Conservation (phyloP, 208 protist species). For the Wallacemonas sp. region DNA sequence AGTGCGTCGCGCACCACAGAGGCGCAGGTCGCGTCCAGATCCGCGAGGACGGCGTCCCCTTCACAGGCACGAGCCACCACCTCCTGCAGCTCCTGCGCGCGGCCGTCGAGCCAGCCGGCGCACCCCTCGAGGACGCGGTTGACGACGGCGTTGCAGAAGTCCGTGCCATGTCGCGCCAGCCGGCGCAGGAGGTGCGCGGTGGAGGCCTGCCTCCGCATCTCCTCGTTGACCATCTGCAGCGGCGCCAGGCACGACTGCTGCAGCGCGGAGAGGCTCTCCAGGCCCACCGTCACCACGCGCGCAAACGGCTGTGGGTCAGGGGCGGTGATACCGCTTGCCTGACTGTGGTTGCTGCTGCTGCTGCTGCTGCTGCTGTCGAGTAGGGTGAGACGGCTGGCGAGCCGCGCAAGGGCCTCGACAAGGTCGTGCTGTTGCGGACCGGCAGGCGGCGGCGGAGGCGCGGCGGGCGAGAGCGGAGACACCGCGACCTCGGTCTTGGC, state of each 20-base stretch:
- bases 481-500: background rate
- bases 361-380: too few species aligned
- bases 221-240: conserved; percentile 9
- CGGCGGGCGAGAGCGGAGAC: too few species aligned
- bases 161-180: conserved; percentile 24
- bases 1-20: background rate
- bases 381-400: background rate
- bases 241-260: conserved; percentile 9
- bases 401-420: background rate
- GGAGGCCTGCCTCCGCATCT: conserved; percentile 21
- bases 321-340: background rate
- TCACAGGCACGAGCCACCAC: background rate
- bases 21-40: background rate
- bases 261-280: background rate
- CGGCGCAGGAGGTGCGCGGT: conserved; percentile 20
- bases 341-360: too few species aligned
- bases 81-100: conserved; percentile 10
- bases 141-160: conserved; percentile 37
- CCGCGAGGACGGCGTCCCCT: background rate
- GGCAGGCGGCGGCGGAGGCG: too few species aligned
- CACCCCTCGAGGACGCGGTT: conserved; percentile 34
- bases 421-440: background rate
- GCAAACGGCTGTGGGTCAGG: background rate
- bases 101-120: background rate
- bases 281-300: background rate